Evolutionary conservation across 2,329 filamentous ascomycete species (phyloP).

Genomic region (Colletotrichum noveboracense): DNA sequence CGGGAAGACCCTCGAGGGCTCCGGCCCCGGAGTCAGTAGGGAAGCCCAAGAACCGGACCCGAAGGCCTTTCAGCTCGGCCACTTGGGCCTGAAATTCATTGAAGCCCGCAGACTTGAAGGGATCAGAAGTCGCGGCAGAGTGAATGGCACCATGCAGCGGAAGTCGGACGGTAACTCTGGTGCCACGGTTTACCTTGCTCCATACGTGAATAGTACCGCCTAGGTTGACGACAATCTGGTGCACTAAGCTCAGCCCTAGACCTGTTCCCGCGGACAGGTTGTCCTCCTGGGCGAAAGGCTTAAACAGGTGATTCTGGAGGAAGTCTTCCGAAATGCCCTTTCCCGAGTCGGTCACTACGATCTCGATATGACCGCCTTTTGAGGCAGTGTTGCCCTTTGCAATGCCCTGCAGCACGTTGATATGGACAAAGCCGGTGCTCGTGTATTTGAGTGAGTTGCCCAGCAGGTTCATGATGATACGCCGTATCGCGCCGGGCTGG

Average conservation of each 20-base stretch:
- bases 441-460: slow-evolving; percentile 70
- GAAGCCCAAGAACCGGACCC: slow-evolving; percentile 30
- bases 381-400: neutral
- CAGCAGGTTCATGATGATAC: slow-evolving; percentile 68
- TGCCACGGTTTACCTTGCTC: slow-evolving; percentile 43
- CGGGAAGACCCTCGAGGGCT: neutral
- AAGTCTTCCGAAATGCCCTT: slow-evolving; percentile 70
- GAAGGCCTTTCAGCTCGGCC: slow-evolving; percentile 32
- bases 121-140: neutral
- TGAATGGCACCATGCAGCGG: slow-evolving; percentile 26
- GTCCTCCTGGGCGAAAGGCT: slow-evolving; percentile 70
- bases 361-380: slow-evolving; percentile 21
- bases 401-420: slow-evolving; percentile 28
- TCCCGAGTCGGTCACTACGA: slow-evolving; percentile 68
- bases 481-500: slow-evolving; percentile 54
- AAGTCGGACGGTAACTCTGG: slow-evolving; percentile 37
- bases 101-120: slow-evolving; percentile 10
- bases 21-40: neutral
- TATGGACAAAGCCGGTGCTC: slow-evolving; percentile 31
- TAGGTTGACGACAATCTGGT: slow-evolving; percentile 61
- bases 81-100: slow-evolving; percentile 33
- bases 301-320: slow-evolving; percentile 63
- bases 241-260: slow-evolving; percentile 69
- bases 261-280: slow-evolving; percentile 64
- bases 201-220: slow-evolving; percentile 64